Evolutionary conservation across 805 yeast genomes (phyloP).

Genomic region (Yamadazyma olivae): DNA sequence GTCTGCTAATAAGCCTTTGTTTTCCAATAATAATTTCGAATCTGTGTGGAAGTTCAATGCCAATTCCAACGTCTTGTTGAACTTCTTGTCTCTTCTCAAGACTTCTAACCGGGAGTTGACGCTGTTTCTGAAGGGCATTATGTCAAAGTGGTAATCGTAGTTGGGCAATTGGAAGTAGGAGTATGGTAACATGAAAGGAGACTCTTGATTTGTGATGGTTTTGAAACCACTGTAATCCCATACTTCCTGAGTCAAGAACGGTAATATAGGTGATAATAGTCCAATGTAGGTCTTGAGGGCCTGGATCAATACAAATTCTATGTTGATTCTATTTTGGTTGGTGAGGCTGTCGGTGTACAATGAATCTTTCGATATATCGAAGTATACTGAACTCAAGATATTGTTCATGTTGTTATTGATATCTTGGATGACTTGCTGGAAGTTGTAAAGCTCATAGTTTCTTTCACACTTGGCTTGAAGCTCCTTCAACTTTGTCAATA

Average conservation of each 20-base stretch:
- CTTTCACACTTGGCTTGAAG: conserved; percentile 41
- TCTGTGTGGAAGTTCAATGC: conserved; percentile 28
- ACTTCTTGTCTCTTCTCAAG: conserved; percentile 51
- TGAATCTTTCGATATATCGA: conserved; percentile 82
- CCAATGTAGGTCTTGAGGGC: conserved; percentile 62
- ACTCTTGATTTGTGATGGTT: conserved; percentile 18
- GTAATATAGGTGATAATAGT: conserved; percentile 75
- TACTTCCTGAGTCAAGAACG: conserved; percentile 82
- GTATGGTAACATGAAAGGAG: conserved; percentile 52
- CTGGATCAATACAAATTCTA: conserved; percentile 64
- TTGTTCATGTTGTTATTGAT: conserved; percentile 71
- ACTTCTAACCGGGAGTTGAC: conserved; percentile 53
- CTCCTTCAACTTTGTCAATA: conserved; percentile 51
- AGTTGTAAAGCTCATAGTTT: conserved; percentile 58
- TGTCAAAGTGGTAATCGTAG: conserved; percentile 33
- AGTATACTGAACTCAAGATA: conserved; percentile 77
- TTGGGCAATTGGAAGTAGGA: conserved; percentile 30
- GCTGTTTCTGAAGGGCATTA: conserved; percentile 48
- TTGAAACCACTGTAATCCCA: conserved; percentile 59
- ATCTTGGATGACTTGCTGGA: conserved; percentile 64
- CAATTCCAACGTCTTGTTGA: conserved; percentile 60
- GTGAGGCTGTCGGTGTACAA: conserved; percentile 64
- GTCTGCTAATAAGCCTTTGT: conserved; percentile 27
- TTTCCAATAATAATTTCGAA: conserved; percentile 12
- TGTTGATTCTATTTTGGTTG: conserved; percentile 51